Evolutionary conservation across 257 asterid species (phyloP), one percentile per base, ranked within the genome.

Genomic region (Penstemon newberryi): DNA sequence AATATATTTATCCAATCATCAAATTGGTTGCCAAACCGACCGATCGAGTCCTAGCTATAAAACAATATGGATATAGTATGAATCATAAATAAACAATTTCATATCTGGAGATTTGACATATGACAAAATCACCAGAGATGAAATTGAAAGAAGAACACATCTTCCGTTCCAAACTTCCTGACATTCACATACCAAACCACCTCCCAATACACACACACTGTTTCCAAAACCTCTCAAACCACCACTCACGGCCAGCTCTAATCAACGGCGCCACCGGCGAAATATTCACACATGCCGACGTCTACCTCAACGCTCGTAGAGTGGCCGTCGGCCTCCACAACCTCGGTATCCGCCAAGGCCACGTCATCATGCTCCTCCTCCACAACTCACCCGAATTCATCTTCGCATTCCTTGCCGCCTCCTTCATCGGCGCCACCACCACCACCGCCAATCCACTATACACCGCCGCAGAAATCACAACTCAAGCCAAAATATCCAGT

Each of bases 341-440:
- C 33, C 63, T 73, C 63, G 87, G 88, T 10, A 61, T 86, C 72
- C 82, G 80, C 1, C 73, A 74, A 65, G 67, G 79, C 9, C 77
- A 86, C 52, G 85, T 82, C 52, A 8, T 84, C 52, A 84, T 86
- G 92, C 67, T 84, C 43, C 68, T 84, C 46, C 88, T 86, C 66
- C 86, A 80, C 72, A 86, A 86, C 70, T 82, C 87, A 3, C 88
- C 85, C 3, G 86, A 86, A 33, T 84, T 86, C 73, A 83, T 67
- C 3, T 45, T 82, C 58, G 25, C 83, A 0, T 84, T 86, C 70
- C 80, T 86, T 60, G 89, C 78, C 60, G 60, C 83, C 55, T 80
- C 85, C 33, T 67, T 69, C 65, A 5, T 56, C 50, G 92, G 89
- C 49, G 92, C 86, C 6, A 43, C 72, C 43, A 38, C 71, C 76